These are phyloP conservation scores for Hydnomerulius pinastri DNA, from an alignment of 768 basidiomycete genomes.

Conservation along the genomic window DNA sequence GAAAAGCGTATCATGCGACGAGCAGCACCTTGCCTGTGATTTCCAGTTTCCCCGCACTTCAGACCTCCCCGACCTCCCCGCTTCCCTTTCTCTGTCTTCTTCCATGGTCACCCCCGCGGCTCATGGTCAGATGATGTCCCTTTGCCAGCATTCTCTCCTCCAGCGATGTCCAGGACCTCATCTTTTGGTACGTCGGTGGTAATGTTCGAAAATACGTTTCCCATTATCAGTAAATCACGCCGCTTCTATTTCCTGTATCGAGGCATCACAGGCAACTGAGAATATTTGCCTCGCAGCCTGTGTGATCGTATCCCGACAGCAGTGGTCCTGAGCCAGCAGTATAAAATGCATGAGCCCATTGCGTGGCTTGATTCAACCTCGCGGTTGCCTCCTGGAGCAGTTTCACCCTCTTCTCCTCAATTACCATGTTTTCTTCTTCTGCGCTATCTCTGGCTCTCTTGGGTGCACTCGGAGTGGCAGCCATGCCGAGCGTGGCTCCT, in stretches of 20 bases:
- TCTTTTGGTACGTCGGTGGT: too few relatives aligned
- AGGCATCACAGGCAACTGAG: not conserved
- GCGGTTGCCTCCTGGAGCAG: not conserved
- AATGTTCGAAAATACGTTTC: not conserved
- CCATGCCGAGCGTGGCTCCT: conserved; percentile 2
- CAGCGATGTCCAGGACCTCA: too few relatives aligned
- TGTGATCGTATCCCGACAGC: not conserved
- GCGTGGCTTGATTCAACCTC: not conserved
- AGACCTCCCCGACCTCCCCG: not conserved
- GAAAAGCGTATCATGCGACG: not conserved
- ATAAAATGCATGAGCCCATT: not conserved
- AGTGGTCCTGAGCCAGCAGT: not conserved
- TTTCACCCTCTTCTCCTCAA: not conserved
- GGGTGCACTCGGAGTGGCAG: conserved; percentile 1
- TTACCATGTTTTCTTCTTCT: not conserved
- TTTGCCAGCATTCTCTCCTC: not conserved
- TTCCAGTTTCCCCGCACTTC: not conserved
- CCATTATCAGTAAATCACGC: not conserved
- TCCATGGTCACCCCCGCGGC: not conserved
- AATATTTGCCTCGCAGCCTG: too few relatives aligned
- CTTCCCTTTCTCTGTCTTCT: not conserved
- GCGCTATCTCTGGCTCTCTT: conserved; percentile 1
- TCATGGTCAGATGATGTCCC: not conserved
- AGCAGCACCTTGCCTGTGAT: not conserved
- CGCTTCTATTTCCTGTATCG: not conserved